phyloP scores from a whole-genome alignment of 306 rosid species.

The Vigna angularis region DNA sequence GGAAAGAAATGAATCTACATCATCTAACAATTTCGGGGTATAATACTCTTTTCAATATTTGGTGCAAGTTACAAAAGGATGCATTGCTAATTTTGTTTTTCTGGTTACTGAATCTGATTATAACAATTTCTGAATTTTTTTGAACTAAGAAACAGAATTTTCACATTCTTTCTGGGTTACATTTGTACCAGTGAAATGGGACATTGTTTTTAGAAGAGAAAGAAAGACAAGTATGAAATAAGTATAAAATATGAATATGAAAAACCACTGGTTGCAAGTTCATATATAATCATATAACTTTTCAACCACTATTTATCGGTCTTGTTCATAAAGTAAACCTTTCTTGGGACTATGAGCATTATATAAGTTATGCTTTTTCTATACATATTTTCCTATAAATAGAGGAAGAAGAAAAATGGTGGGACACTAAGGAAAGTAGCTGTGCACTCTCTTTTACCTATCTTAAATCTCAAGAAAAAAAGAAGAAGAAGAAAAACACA shows the following conservation, averaged over 20 bases:
- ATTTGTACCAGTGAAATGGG: background rate
- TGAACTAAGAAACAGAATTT: background rate
- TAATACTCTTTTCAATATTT: background rate
- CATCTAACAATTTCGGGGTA: background rate
- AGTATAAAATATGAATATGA: background rate
- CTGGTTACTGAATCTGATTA: background rate
- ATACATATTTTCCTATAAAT: background rate
- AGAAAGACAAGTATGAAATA: background rate
- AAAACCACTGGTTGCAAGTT: no score
- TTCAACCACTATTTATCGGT: background rate
- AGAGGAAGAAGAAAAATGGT: background rate
- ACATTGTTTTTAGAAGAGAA: background rate
- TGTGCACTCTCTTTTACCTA: background rate
- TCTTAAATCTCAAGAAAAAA: slow-evolving; percentile 41
- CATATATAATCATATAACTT: background rate
- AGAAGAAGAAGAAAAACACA: background rate
- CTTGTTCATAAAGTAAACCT: slow-evolving; percentile 4
- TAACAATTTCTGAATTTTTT: background rate
- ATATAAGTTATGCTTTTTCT: background rate
- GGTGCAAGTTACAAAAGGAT: background rate
- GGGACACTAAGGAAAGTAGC: background rate
- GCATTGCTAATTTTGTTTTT: background rate
- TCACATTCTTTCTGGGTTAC: background rate
- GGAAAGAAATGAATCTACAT: no score
- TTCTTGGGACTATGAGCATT: slow-evolving; percentile 28